Conservation (phyloP, 331 rosid species). For the Spiraea crenata region DNA sequence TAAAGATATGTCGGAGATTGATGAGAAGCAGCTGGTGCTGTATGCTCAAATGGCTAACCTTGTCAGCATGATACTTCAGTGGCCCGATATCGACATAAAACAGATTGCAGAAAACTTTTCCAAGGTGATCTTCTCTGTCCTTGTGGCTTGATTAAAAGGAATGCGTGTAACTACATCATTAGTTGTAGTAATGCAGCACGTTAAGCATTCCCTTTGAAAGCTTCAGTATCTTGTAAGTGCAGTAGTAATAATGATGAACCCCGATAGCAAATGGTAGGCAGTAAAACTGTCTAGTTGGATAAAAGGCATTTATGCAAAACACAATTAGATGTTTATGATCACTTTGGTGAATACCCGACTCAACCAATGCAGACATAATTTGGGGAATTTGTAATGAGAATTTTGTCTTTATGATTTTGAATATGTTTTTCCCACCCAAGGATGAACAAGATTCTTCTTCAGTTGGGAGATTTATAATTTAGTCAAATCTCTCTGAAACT, state of each 20-base stretch:
- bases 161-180: not conserved
- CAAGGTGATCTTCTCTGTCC: slow-evolving; percentile 42
- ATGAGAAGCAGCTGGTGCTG: slow-evolving; percentile 68
- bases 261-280: not conserved
- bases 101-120: slow-evolving; percentile 80
- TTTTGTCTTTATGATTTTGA: not conserved
- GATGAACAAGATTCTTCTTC: slow-evolving; percentile 9
- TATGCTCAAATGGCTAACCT: slow-evolving; percentile 97
- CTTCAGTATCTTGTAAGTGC: not conserved
- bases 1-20: slow-evolving; percentile 70
- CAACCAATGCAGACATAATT: not conserved
- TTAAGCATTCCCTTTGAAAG: not conserved
- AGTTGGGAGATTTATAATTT: slow-evolving; percentile 13
- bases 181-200: not conserved
- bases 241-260: not conserved
- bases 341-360: not conserved
- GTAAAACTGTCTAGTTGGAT: not conserved
- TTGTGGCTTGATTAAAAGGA: not conserved
- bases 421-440: not conserved
- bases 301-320: not conserved
- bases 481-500: slow-evolving; percentile 22
- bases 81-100: slow-evolving; percentile 69
- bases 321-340: not conserved
- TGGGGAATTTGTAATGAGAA: not conserved
- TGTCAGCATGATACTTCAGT: slow-evolving; percentile 64